A percentile compares a stretch with the other conserved stretches of the same genome.
Evolutionary conservation across 225 moss, liverwort and hornwort genomes (phyloP).

Genomic region (Sphagnum contortum): DNA sequence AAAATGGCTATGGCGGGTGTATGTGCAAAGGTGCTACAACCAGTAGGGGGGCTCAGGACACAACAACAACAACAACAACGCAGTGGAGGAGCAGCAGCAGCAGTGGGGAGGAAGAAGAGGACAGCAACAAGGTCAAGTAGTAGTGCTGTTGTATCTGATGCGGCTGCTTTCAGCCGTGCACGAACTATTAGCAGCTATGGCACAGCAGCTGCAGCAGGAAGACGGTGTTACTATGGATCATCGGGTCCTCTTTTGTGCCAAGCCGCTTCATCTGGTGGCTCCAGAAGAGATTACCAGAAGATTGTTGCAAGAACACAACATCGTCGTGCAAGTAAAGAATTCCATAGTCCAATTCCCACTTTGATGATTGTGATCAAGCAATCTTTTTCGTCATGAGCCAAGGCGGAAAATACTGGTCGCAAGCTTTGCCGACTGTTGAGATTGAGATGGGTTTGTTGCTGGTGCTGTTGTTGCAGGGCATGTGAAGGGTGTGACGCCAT

Average conservation of each 20-base stretch:
- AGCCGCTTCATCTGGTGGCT: constrained; percentile 47
- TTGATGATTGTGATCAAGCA: neutral
- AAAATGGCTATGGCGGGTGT: constrained; percentile 25
- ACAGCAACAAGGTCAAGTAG: too few species aligned
- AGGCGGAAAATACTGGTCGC: too few species aligned
- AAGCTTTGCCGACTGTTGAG: neutral
- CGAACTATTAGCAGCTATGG: constrained; percentile 1
- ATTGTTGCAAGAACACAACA: constrained; percentile 58
- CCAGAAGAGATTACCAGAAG: constrained; percentile 63
- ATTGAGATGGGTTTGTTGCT: neutral
- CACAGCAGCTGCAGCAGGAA: constrained; percentile 9
- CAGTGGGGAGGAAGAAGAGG: neutral
- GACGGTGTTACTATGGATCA: too few species aligned
- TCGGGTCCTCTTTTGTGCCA: constrained; percentile 16
- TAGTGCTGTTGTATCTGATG: neutral
- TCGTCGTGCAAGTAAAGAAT: constrained; percentile 53
- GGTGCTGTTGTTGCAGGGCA: constrained; percentile 34
- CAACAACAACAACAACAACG: neutral
- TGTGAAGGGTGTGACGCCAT: constrained; percentile 82
- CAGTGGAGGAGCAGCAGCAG: constrained; percentile 14
- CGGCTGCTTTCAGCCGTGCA: constrained; percentile 5
- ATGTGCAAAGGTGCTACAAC: constrained; percentile 7
- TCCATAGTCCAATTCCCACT: neutral
- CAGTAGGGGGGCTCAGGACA: constrained; percentile 4
- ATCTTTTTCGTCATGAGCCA: neutral